These are phyloP conservation scores for Paecilomyces niveus DNA, from an alignment of 2,329 filamentous ascomycete species.

Conservation along the genomic window DNA sequence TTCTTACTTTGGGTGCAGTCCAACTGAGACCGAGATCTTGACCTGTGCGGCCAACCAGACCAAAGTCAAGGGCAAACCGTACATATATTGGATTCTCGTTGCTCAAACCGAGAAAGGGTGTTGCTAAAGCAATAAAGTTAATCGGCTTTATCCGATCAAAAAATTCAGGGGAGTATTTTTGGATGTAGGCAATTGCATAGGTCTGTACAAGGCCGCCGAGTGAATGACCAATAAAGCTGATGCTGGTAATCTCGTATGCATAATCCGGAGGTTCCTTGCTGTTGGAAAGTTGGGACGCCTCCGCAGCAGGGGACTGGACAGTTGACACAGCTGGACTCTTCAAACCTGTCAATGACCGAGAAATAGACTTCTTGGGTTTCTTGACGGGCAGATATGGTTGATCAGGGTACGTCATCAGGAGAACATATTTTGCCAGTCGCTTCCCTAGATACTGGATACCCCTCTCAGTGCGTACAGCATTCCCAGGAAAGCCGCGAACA, in stretches of 20 bases:
- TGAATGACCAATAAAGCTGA: slow-evolving; percentile 90
- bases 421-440: slow-evolving; percentile 80
- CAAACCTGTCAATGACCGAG: slow-evolving; percentile 40
- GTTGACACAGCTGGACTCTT: slow-evolving; percentile 18
- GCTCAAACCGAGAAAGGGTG: slow-evolving; percentile 83
- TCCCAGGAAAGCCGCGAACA: slow-evolving; percentile 82
- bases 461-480: slow-evolving; percentile 82
- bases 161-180: slow-evolving; percentile 89
- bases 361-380: slow-evolving; percentile 44
- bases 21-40: slow-evolving; percentile 93
- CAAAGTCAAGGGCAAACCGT: slow-evolving; percentile 93
- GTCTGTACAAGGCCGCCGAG: slow-evolving; percentile 85
- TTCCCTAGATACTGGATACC: slow-evolving; percentile 98
- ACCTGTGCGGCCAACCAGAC: slow-evolving; percentile 88
- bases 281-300: slow-evolving; percentile 21
- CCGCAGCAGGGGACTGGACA: slow-evolving; percentile 31
- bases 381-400: slow-evolving; percentile 74
- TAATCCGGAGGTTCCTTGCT: slow-evolving; percentile 37
- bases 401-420: slow-evolving; percentile 87
- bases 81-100: slow-evolving; percentile 98
- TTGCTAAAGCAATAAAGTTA: slow-evolving; percentile 84
- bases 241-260: slow-evolving; percentile 81
- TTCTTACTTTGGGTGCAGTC: slow-evolving; percentile 78
- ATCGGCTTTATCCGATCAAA: slow-evolving; percentile 79
- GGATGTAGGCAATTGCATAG: slow-evolving; percentile 92